Evolutionary conservation across 257 asterid species (phyloP).

Genomic region (Nicotiana knightiana): DNA sequence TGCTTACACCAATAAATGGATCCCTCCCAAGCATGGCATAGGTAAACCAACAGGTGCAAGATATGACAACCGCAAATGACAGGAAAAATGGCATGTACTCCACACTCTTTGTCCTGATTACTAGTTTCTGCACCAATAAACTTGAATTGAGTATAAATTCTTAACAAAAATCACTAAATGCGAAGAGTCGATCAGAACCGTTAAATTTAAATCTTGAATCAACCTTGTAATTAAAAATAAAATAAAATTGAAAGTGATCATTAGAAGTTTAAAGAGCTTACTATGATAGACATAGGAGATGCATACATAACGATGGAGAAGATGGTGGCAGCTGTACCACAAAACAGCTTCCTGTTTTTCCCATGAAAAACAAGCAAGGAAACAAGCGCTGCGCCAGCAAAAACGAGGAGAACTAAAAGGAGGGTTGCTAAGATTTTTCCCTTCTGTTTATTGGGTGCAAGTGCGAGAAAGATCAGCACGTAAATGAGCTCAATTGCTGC

Average conservation of each 20-base stretch:
- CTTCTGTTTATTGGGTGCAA: constrained; percentile 53
- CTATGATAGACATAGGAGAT: constrained; percentile 70
- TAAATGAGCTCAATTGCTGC: constrained; percentile 49
- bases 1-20: constrained; percentile 63
- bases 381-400: constrained; percentile 38
- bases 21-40: constrained; percentile 72
- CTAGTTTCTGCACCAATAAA: constrained; percentile 50
- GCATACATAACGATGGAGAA: constrained; percentile 84
- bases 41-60: constrained; percentile 65
- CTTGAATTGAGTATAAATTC: not conserved
- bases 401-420: constrained; percentile 27
- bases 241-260: not conserved
- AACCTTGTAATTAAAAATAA: too few species aligned
- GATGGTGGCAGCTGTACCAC: constrained; percentile 68
- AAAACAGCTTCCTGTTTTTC: constrained; percentile 43
- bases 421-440: constrained; percentile 41
- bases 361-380: constrained; percentile 68
- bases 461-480: constrained; percentile 42
- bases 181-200: too few species aligned
- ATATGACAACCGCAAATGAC: constrained; percentile 63
- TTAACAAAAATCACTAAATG: not conserved
- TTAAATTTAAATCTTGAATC: too few species aligned
- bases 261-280: constrained; percentile 10
- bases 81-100: constrained; percentile 81
- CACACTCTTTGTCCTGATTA: constrained; percentile 72